Conservation (phyloP, 495 filamentous ascomycete genomes). For the Aspergillus campestris region DNA sequence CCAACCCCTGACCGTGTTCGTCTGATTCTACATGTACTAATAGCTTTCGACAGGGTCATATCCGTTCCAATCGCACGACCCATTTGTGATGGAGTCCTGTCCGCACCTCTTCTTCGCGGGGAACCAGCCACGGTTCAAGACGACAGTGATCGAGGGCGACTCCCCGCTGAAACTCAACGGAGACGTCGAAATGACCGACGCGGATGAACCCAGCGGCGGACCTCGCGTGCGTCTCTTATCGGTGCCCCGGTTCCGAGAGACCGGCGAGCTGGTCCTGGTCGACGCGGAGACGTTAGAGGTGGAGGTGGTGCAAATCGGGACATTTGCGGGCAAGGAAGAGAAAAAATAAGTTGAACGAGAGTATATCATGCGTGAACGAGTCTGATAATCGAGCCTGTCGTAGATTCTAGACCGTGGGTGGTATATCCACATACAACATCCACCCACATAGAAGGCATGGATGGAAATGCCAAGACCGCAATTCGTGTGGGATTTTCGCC, state of each 20-base stretch:
- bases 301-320: conserved; percentile 58
- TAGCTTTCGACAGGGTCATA: conserved; percentile 63
- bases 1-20: not conserved
- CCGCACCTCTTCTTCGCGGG: conserved; percentile 90
- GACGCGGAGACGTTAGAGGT: conserved; percentile 78
- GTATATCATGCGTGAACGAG: not conserved
- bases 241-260: conserved; percentile 74
- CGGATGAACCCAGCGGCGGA: conserved; percentile 34
- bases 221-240: conserved; percentile 67
- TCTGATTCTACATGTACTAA: not conserved
- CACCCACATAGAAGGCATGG: too few relatives aligned
- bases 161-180: conserved; percentile 25
- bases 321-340: conserved; percentile 40
- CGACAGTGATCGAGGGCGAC: conserved; percentile 55
- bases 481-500: too few relatives aligned
- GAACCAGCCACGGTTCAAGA: conserved; percentile 78
- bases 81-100: conserved; percentile 72
- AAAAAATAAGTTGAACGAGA: conserved; percentile 20
- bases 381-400: too few relatives aligned
- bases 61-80: conserved; percentile 86
- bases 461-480: too few relatives aligned
- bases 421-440: too few relatives aligned
- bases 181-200: conserved; percentile 34
- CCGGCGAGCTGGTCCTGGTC: conserved; percentile 73
- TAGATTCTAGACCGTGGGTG: too few relatives aligned